Percentiles rank a stretch among this genome's conserved stretches.
These are phyloP conservation scores for Neurospora sp. DNA, from an alignment of 2,329 filamentous ascomycete species.

Conservation along the genomic window DNA sequence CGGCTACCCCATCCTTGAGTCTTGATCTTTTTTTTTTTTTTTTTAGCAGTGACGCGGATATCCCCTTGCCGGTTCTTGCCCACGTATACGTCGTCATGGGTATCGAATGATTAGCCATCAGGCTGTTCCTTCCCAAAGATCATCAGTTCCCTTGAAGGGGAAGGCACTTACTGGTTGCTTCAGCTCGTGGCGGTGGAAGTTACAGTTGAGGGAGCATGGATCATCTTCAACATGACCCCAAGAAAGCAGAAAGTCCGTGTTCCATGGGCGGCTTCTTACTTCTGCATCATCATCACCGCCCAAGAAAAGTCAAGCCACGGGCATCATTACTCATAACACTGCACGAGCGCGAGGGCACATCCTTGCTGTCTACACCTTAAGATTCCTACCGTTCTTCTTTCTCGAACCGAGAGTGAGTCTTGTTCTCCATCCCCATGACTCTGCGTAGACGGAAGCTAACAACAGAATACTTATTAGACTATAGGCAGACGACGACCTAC, in stretches of 20 bases:
- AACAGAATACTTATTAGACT: neutral
- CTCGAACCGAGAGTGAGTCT: neutral
- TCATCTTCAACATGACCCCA: neutral
- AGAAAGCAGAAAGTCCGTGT: neutral
- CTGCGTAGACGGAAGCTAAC: neutral
- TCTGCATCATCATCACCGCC: neutral
- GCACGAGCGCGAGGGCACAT: neutral
- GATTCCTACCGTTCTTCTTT: neutral
- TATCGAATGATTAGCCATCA: neutral
- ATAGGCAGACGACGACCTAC: neutral
- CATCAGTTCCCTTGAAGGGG: neutral
- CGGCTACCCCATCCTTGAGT: neutral
- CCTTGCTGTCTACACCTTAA: neutral
- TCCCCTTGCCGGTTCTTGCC: neutral
- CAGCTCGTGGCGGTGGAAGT: neutral
- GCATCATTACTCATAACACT: neutral
- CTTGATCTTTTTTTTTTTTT: neutral
- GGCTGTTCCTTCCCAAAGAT: neutral
- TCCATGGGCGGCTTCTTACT: neutral
- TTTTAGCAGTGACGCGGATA: neutral
- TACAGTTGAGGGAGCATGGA: neutral
- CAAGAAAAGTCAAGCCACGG: neutral
- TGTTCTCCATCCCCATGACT: neutral
- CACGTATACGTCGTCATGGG: neutral
- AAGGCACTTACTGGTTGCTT: neutral